phyloP scores from a whole-genome alignment of 306 rosid genomes.

The Cucurbita pepo region DNA sequence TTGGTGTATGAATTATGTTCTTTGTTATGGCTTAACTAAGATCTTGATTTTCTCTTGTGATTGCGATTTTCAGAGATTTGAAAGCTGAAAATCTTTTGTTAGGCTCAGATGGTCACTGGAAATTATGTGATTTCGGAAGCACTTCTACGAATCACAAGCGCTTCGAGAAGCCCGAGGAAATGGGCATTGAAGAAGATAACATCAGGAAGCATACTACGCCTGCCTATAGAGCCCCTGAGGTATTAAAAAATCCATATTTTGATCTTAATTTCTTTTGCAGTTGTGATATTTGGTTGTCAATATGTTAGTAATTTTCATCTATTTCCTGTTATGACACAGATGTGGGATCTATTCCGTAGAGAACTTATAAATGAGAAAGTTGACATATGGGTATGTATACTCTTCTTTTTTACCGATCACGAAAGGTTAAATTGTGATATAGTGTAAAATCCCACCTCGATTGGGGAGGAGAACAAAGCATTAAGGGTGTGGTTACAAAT shows the following conservation, averaged over 20 bases:
- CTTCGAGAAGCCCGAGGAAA: slow-evolving; percentile 88
- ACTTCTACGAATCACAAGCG: slow-evolving; percentile 83
- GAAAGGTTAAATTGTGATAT: neutral
- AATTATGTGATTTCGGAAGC: slow-evolving; percentile 96
- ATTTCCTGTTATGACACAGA: slow-evolving; percentile 28
- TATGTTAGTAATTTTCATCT: neutral
- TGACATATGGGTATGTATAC: slow-evolving; percentile 81
- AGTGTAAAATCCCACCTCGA: no score
- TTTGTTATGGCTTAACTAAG: neutral
- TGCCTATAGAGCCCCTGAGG: slow-evolving; percentile 97
- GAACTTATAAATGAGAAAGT: slow-evolving; percentile 89
- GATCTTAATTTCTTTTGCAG: neutral
- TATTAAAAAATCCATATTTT: slow-evolving; percentile 9
- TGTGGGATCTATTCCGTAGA: slow-evolving; percentile 93
- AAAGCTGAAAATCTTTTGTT: slow-evolving; percentile 79
- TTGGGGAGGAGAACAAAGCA: no score
- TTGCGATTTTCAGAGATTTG: slow-evolving; percentile 51
- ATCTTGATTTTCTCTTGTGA: neutral
- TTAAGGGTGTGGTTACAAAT: no score
- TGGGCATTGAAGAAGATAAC: slow-evolving; percentile 98
- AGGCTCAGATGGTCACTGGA: slow-evolving; percentile 80
- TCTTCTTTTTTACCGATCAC: neutral
- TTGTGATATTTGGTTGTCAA: neutral
- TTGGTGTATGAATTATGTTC: neutral
- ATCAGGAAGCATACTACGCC: slow-evolving; percentile 98